Evolutionary conservation across 371 early-diverging fungal genomes (phyloP).

Genomic region (Caulochytrium protostelioides): DNA sequence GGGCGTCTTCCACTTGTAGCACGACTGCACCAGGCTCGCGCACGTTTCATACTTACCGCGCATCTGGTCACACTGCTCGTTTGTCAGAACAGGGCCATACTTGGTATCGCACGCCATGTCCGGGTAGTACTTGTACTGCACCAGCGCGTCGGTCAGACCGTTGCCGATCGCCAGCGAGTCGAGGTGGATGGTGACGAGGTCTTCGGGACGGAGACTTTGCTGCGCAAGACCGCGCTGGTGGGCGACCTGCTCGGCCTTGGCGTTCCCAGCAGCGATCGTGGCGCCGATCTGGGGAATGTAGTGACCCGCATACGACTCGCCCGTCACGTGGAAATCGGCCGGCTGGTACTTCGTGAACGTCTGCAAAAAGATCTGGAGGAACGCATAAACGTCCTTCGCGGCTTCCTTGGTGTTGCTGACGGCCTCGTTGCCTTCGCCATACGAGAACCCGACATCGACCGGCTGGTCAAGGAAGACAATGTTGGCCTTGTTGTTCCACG

Average conservation of each 20-base stretch:
- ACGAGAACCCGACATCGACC: constrained; percentile 51
- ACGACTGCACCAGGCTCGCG: constrained; percentile 44
- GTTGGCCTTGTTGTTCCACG: constrained; percentile 63
- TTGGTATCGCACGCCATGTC: constrained; percentile 56
- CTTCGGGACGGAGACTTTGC: too few relatives aligned
- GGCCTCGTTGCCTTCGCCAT: constrained; percentile 30
- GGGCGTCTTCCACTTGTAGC: constrained; percentile 51
- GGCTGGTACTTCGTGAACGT: constrained; percentile 28
- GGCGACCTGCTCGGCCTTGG: constrained; percentile 22
- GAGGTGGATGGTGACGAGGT: constrained; percentile 30
- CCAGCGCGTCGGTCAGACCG: constrained; percentile 67
- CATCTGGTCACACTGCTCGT: constrained; percentile 46
- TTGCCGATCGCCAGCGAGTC: constrained; percentile 70
- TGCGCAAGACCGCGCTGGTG: too few relatives aligned
- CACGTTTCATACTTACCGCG: constrained; percentile 48
- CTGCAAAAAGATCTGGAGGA: constrained; percentile 47
- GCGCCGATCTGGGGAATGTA: constrained; percentile 7
- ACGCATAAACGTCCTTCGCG: constrained; percentile 36
- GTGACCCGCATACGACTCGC: constrained; percentile 5
- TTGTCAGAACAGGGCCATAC: constrained; percentile 48
- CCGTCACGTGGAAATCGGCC: constrained; percentile 4
- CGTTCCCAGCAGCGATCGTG: too few relatives aligned
- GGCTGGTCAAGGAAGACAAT: constrained; percentile 75
- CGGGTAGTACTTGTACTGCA: constrained; percentile 75
- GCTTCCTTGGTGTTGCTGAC: constrained; percentile 11